Conservation (phyloP, 169 alveolate genomes). For the Sarcocystis neurona region DNA sequence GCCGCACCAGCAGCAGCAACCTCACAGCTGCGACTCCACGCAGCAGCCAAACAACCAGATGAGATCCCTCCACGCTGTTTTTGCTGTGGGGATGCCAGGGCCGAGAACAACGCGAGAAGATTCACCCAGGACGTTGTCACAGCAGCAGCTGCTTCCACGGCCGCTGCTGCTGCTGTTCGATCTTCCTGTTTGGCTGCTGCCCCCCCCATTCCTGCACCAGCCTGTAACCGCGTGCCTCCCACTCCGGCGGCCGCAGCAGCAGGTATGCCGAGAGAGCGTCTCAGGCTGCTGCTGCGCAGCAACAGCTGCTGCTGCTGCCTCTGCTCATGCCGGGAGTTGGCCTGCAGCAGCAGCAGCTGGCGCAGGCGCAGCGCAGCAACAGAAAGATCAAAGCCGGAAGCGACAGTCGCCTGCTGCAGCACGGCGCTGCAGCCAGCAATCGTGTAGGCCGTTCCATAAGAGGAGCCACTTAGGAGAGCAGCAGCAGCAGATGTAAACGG, state of each 20-base stretch:
- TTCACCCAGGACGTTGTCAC: background rate
- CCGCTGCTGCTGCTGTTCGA: no score
- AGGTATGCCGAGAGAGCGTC: no score
- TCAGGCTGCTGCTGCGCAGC: no score
- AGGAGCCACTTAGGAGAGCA: background rate
- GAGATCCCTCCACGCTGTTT: background rate
- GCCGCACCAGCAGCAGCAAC: background rate
- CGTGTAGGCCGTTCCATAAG: background rate
- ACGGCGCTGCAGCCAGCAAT: conserved; percentile 35
- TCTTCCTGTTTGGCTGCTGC: no score
- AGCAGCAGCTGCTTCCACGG: background rate
- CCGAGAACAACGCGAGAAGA: conserved; percentile 12
- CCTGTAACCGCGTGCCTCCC: no score
- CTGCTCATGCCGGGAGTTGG: no score
- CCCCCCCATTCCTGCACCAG: no score
- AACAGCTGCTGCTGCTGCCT: no score
- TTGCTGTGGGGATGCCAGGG: background rate
- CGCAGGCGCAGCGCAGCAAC: conserved; percentile 54
- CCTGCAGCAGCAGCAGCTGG: conserved; percentile 57
- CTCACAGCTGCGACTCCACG: background rate
- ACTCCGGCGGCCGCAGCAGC: no score
- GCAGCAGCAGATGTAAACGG: background rate
- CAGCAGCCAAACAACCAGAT: background rate
- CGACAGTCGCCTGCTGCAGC: conserved; percentile 61
- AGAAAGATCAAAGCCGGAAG: conserved; percentile 36